Percentiles rank a stretch among this genome's conserved stretches.
Evolutionary conservation across 2,329 filamentous ascomycete genomes (phyloP).

Genomic region (Colletotrichum zoysiae): DNA sequence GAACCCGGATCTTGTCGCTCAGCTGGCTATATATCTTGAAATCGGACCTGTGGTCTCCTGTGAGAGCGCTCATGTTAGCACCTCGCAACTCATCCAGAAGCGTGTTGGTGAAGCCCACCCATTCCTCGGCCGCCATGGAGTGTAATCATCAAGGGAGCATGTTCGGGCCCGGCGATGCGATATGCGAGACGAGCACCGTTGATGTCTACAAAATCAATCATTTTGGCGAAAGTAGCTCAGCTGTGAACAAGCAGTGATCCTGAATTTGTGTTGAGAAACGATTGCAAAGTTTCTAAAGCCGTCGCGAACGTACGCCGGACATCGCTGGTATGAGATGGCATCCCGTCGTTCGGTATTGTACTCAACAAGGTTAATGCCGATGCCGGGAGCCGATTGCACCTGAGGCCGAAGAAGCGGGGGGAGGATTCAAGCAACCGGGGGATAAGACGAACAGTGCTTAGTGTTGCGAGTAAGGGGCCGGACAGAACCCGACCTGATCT

Average conservation of each 20-base stretch:
- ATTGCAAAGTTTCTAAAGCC: not conserved
- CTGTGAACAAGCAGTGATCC: not conserved
- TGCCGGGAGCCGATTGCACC: not conserved
- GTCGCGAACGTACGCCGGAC: not conserved
- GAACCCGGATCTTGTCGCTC: conserved; percentile 46
- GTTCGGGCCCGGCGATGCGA: conserved; percentile 46
- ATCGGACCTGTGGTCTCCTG: conserved; percentile 52
- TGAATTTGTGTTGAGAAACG: no score
- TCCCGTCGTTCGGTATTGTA: not conserved
- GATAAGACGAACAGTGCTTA: conserved; percentile 8
- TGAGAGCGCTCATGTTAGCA: not conserved
- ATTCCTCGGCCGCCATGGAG: conserved; percentile 54
- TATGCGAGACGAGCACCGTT: conserved; percentile 53
- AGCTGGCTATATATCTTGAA: conserved; percentile 50
- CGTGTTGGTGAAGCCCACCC: conserved; percentile 42
- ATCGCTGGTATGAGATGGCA: not conserved
- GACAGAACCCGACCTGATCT: conserved; percentile 24
- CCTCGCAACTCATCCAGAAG: not conserved
- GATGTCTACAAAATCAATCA: conserved; percentile 47
- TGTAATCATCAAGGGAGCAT: conserved; percentile 52
- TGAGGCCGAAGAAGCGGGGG: conserved; percentile 26
- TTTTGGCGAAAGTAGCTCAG: not conserved
- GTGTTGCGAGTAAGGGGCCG: conserved; percentile 16
- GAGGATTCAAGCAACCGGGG: not conserved
- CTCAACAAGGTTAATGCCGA: not conserved